Evolutionary conservation across 2,329 filamentous ascomycete genomes (phyloP).

Genomic region (Ophiocordyceps camponoti-leonardi): DNA sequence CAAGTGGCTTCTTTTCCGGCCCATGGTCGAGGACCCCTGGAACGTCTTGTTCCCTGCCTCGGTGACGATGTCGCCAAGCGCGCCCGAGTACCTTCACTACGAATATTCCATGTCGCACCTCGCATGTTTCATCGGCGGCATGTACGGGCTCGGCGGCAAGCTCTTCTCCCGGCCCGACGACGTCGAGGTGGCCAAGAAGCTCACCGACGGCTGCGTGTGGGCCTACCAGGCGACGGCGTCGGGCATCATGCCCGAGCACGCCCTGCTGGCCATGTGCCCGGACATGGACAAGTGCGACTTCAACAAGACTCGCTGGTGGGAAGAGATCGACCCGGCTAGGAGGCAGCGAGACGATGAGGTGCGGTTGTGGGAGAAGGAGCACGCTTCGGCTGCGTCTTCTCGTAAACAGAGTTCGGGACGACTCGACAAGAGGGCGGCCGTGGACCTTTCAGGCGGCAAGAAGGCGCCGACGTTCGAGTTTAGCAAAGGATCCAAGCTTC

Average conservation of each 20-base stretch:
- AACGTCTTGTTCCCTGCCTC: constrained; percentile 63
- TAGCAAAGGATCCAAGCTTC: constrained; percentile 11
- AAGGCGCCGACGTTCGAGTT: constrained; percentile 7
- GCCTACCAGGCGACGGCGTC: constrained; percentile 42
- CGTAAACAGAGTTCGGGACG: not conserved
- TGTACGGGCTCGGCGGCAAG: constrained; percentile 49
- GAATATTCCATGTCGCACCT: constrained; percentile 47
- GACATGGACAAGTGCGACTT: constrained; percentile 30
- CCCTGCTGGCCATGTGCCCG: constrained; percentile 27
- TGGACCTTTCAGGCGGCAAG: not conserved
- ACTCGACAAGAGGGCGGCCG: not conserved
- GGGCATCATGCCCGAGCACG: constrained; percentile 49
- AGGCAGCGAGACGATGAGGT: constrained; percentile 25
- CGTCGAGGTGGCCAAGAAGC: constrained; percentile 42
- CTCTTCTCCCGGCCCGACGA: constrained; percentile 42
- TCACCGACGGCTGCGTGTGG: constrained; percentile 56
- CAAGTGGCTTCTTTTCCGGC: constrained; percentile 59
- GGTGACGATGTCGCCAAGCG: constrained; percentile 27
- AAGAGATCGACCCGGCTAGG: constrained; percentile 27
- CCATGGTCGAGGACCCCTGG: constrained; percentile 49
- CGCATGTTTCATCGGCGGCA: constrained; percentile 53
- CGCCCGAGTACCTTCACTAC: constrained; percentile 19
- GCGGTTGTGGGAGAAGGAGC: constrained; percentile 24
- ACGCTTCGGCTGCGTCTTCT: constrained; percentile 9
- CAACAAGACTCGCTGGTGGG: constrained; percentile 29